phyloP scores from a whole-genome alignment of 495 filamentous ascomycete genomes.

The Lasiosphaeria ovina region DNA sequence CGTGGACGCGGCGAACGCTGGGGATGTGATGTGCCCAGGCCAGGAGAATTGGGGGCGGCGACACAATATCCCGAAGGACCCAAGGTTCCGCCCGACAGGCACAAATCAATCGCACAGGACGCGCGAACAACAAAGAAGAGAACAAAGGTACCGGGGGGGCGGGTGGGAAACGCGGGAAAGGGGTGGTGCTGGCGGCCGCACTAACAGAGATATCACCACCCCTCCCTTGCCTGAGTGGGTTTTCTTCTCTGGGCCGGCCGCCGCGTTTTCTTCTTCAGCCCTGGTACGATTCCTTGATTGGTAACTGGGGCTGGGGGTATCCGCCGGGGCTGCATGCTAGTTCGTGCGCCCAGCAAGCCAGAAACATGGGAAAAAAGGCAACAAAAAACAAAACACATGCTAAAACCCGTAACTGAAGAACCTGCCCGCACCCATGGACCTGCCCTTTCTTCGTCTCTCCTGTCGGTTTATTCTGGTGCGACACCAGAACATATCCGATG shows the following conservation, averaged over 20 bases:
- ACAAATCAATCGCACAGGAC: slow-evolving; percentile 4
- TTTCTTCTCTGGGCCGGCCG: neutral
- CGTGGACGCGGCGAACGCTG: no score
- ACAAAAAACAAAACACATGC: neutral
- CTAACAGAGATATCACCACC: neutral
- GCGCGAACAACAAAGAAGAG: no score
- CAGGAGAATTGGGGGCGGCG: no score
- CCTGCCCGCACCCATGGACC: neutral
- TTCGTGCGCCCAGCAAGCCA: slow-evolving; percentile 15
- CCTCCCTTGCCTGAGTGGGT: no score
- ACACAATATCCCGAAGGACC: no score
- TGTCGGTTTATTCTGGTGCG: no score
- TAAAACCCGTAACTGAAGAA: neutral
- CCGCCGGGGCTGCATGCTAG: slow-evolving; percentile 30
- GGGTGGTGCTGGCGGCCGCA: neutral
- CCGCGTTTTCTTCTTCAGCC: slow-evolving; percentile 31
- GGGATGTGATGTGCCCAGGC: no score
- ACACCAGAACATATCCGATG: no score
- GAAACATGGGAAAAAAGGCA: slow-evolving; percentile 2
- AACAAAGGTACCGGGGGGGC: no score
- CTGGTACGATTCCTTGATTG: slow-evolving; percentile 14
- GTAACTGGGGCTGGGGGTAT: slow-evolving; percentile 14
- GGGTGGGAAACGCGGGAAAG: no score
- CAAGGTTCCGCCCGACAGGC: no score
- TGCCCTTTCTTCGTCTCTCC: no score